Base-by-base conservation (phyloP, 1,139 yeast genomes). In the Geotrichum candidum region DNA sequence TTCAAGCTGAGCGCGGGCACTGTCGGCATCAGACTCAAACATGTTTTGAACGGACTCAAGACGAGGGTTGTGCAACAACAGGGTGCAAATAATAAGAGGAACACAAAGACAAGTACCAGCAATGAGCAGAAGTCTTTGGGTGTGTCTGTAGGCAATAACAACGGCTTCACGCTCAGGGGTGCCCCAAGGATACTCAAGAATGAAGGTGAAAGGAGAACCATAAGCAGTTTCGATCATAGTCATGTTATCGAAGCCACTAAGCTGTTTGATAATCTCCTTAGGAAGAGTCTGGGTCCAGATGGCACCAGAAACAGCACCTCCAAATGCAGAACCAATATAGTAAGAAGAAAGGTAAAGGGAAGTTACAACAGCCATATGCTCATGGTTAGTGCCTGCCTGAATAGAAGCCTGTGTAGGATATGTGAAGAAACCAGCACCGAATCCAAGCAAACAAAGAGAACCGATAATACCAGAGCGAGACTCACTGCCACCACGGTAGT, bases 341-440 rank as follows among this genome's bases (percentile, higher is more conserved):
- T 78, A 75, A 70, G 77, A 74, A 50, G 83, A 70, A n/a, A 74
- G 66, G 62, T 80, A 74, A 33, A 81, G 67, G 1, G 83, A 75
- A 60, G 82, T 80, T 41, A 78, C 75, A 50, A 78, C 71, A 7
- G 81, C 80, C 72, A 80, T 70, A 68, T 80, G 80, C 64, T 78
- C 81, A 69, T 81, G 84, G 54, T 82, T 80, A 33, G 87, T 83
- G 62, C 82, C 80, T 1, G 89, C 74, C 68, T 85, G 86, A 65
- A 86, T 81, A 18, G 89, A 82, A 4, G 84, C 87, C 68, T 83
- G 88, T 22, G 85, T 80, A 38, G 89, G 82, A 70, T 85, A 86
- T 25, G 89, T 83, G 76, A 85, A 85, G 72, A 87, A 79, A 10
- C 89, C 88, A 57, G 89, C 87, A 68, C 90, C 90, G 60, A 87